These are phyloP conservation scores for Dacryopinax primogenitus DNA, from an alignment of 768 basidiomycete species.

Conservation along the genomic window DNA sequence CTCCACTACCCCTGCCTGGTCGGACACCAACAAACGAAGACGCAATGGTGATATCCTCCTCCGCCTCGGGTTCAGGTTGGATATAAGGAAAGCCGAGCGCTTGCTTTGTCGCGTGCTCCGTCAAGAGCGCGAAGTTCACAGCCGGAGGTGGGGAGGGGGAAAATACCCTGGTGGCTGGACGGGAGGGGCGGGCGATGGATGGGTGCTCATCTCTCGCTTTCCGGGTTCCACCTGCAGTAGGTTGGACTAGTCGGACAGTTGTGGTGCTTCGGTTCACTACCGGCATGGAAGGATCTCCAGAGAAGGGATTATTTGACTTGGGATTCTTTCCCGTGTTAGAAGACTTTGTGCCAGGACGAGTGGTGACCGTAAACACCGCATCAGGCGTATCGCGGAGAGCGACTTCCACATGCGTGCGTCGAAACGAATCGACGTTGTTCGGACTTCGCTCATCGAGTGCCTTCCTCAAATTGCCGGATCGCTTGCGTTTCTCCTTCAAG, in stretches of 20 bases:
- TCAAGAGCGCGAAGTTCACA: neutral
- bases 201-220: neutral
- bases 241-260: neutral
- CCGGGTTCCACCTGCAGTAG: neutral
- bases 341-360: neutral
- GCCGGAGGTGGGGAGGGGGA: neutral
- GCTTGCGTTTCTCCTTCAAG: neutral
- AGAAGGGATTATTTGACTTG: neutral
- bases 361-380: neutral
- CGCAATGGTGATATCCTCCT: neutral
- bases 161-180: neutral
- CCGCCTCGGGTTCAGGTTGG: neutral
- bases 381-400: neutral
- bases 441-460: neutral
- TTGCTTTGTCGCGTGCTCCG: neutral
- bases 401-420: neutral
- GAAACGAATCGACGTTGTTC: neutral
- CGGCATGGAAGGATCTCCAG: neutral
- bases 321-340: neutral
- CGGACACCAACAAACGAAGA: neutral
- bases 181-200: neutral
- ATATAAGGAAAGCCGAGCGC: neutral
- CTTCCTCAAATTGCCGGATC: neutral
- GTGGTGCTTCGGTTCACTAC: neutral
- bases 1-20: too few species aligned